These are phyloP conservation scores for Galerina marginata DNA, from an alignment of 768 basidiomycete genomes.

Conservation along the genomic window DNA sequence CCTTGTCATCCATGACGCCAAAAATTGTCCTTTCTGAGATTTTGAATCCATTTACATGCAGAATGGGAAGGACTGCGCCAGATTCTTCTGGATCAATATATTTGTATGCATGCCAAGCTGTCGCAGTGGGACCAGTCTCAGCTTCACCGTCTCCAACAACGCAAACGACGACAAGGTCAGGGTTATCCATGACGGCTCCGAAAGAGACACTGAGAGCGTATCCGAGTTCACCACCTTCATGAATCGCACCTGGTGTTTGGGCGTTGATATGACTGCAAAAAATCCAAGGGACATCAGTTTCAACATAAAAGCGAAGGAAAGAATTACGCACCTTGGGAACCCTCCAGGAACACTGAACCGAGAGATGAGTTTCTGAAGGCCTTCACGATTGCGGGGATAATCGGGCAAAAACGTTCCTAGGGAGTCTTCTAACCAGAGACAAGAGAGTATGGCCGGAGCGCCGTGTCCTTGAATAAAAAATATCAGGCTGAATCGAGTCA, in stretches of 20 bases:
- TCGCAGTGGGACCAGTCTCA: constrained; percentile 79
- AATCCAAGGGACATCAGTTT: background rate
- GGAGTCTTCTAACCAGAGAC: constrained; percentile 85
- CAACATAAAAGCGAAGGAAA: background rate
- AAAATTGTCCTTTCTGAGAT: constrained; percentile 92
- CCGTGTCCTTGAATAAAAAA: constrained; percentile 62
- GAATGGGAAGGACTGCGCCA: constrained; percentile 87
- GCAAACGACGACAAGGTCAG: constrained; percentile 79
- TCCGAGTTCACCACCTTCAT: constrained; percentile 91
- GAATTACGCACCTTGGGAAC: constrained; percentile 67
- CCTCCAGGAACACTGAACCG: constrained; percentile 85
- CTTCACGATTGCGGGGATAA: constrained; percentile 59
- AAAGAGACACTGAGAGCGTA: constrained; percentile 88
- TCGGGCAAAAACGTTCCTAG: constrained; percentile 61
- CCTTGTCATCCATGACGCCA: constrained; percentile 90
- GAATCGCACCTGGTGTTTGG: constrained; percentile 87
- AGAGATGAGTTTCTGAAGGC: constrained; percentile 71
- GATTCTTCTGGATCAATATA: constrained; percentile 90
- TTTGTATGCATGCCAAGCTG: constrained; percentile 89
- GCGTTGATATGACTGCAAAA: constrained; percentile 70
- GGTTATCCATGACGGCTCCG: constrained; percentile 91
- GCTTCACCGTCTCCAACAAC: constrained; percentile 89
- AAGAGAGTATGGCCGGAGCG: constrained; percentile 86
- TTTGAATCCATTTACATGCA: constrained; percentile 90
- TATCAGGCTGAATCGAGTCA: background rate